A percentile compares a stretch with the other conserved stretches of the same genome.
Conservation (phyloP, 306 rosid genomes). For the Potentilla sterilis region DNA sequence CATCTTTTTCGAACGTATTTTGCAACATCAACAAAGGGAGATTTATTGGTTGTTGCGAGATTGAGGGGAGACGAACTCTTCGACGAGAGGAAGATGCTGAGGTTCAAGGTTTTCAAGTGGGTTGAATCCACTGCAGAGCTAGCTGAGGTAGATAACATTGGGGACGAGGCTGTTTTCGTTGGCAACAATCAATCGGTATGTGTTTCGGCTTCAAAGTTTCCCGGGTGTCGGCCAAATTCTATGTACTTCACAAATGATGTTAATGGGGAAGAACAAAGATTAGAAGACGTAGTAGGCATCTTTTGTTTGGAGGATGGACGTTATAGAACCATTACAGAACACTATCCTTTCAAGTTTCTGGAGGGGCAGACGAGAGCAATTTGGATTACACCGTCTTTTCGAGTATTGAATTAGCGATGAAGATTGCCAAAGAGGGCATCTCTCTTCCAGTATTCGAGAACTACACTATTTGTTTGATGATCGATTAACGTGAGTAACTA, state of each 20-base stretch:
- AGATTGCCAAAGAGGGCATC: not conserved
- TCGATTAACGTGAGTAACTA: too few species aligned
- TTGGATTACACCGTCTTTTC: not conserved
- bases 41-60: not conserved
- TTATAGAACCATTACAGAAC: not conserved
- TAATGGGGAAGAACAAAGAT: not conserved
- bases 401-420: not conserved
- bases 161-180: not conserved
- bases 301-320: not conserved
- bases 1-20: not conserved
- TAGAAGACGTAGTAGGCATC: not conserved
- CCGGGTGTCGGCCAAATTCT: not conserved
- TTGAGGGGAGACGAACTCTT: too few species aligned
- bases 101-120: not conserved
- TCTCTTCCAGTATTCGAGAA: too few species aligned
- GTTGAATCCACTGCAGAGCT: not conserved
- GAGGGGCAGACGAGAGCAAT: not conserved
- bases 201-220: slow-evolving; percentile 2
- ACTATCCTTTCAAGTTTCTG: too few species aligned
- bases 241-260: not conserved
- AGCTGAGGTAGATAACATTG: not conserved
- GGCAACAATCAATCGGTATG: not conserved
- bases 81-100: not conserved
- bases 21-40: not conserved
- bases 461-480: too few species aligned